Percentiles rank a stretch among this genome's conserved stretches.
phyloP scores from a whole-genome alignment of 495 filamentous ascomycete species.

The Clohesyomyces aquaticus region DNA sequence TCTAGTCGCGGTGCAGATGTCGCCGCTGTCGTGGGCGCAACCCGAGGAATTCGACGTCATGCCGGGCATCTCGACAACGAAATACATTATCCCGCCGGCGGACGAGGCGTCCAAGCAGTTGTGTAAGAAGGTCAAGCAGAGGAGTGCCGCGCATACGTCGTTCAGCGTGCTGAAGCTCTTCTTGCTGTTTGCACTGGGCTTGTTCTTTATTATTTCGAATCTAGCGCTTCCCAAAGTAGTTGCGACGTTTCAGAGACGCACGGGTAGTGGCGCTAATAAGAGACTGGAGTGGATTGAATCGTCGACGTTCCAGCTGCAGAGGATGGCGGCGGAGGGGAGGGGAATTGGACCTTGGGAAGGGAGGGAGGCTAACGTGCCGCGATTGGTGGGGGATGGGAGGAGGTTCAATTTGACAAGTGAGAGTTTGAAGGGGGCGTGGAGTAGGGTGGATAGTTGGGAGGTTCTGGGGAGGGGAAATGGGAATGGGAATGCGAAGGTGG shows the following conservation, averaged over 20 bases:
- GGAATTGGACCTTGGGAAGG: too few species aligned
- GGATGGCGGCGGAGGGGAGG: too few species aligned
- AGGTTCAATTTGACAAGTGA: too few species aligned
- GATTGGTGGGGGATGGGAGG: too few species aligned
- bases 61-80: constrained; percentile 1
- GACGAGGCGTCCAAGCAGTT: background rate
- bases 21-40: constrained; percentile 3
- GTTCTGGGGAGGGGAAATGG: too few species aligned
- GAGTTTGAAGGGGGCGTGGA: too few species aligned
- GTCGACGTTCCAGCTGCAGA: too few species aligned
- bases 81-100: constrained; percentile 15
- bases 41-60: constrained; percentile 10
- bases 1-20: constrained; percentile 16
- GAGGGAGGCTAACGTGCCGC: too few species aligned
- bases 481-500: too few species aligned
- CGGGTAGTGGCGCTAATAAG: background rate
- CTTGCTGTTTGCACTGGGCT: constrained; percentile 6
- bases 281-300: background rate
- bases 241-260: background rate
- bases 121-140: constrained; percentile 25
- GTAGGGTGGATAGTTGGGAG: too few species aligned
- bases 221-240: constrained; percentile 6
- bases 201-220: constrained; percentile 22
- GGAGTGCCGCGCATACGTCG: constrained; percentile 6
- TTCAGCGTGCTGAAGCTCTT: constrained; percentile 29